Evolutionary conservation across 1,284 basidiomycete genomes (phyloP), one percentile per base, ranked within the genome.

Genomic region (Singerocomus inundabilis): DNA sequence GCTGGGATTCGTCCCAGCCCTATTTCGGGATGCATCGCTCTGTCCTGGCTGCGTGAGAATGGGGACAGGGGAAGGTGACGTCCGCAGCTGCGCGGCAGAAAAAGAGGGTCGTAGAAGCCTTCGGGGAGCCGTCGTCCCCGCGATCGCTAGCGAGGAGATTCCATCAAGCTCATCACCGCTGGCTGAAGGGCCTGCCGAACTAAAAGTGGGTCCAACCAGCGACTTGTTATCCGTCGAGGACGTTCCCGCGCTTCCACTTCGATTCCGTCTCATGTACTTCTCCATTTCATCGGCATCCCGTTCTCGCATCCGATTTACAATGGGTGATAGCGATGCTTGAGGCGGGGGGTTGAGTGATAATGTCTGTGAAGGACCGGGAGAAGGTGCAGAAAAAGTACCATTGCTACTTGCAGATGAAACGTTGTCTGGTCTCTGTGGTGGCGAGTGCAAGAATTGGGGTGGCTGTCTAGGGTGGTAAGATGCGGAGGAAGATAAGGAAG

Each of bases 271-370:
- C 65, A 88, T 76, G 63, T 91, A 91, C 61, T 89, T 88, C 63
- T 90, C 87, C 74, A 88, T 89, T 25, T 88, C 89, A 65, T 86
- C 85, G 25, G 88, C 88, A 63, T 91, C 89, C 49, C 82, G 77
- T 69, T 90, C 85, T 57, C 83, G 78, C 74, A 91, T 85, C 28
- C 88, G 84, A 54, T 73, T 84, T 16, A 84, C 85, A 49, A 91
- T 79, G 2, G 85, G 86, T 9, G 89, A 85, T 51, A 88, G 63
- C 29, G 79, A 77, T 40, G 78, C 46, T 48, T 61, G 55, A 25
- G 53, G 53, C 3, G 54, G 52, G 37, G 77, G 65, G 41, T 70
- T 72, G n/a, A 64, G 53, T 39, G 62, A 66, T 29, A 74, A 50
- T 4, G 70, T 60, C 51, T 72, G 70, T 41, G 71, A 71, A 18